A percentile compares a stretch with the other conserved stretches of the same genome.
These are phyloP conservation scores for Lactarius deliciosus DNA, from an alignment of 768 basidiomycete genomes.

Conservation along the genomic window DNA sequence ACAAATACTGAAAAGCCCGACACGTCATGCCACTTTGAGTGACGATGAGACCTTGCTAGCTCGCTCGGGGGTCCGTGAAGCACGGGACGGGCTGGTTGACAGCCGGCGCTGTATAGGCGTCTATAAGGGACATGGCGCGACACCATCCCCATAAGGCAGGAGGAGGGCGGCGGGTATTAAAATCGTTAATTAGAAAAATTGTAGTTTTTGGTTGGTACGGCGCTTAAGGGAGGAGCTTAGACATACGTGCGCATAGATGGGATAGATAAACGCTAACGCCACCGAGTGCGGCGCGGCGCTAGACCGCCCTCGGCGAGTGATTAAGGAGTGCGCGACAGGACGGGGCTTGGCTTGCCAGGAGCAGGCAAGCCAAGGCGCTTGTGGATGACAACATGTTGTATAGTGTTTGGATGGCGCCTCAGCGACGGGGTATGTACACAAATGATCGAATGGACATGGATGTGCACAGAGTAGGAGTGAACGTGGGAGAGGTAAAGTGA, in stretches of 20 bases:
- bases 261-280: neutral
- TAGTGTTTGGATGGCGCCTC: neutral
- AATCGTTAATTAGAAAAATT: neutral
- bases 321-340: neutral
- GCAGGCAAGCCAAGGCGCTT: neutral
- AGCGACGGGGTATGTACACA: neutral
- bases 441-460: neutral
- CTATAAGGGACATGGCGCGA: neutral
- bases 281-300: neutral
- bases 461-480: neutral
- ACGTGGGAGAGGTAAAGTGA: neutral
- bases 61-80: neutral
- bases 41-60: neutral
- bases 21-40: neutral
- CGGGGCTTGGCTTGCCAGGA: too few species aligned
- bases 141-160: neutral
- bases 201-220: neutral
- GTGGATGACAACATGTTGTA: neutral
- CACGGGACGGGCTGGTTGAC: neutral
- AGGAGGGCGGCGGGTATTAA: neutral
- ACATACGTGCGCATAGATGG: neutral
- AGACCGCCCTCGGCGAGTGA: neutral
- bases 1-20: neutral
- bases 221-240: neutral
- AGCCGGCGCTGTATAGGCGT: slow-evolving; percentile 1